A percentile compares a stretch with the other conserved stretches of the same genome.
These are phyloP conservation scores for Iris macrosiphon DNA, from an alignment of 106 monocot species.

Conservation along the genomic window DNA sequence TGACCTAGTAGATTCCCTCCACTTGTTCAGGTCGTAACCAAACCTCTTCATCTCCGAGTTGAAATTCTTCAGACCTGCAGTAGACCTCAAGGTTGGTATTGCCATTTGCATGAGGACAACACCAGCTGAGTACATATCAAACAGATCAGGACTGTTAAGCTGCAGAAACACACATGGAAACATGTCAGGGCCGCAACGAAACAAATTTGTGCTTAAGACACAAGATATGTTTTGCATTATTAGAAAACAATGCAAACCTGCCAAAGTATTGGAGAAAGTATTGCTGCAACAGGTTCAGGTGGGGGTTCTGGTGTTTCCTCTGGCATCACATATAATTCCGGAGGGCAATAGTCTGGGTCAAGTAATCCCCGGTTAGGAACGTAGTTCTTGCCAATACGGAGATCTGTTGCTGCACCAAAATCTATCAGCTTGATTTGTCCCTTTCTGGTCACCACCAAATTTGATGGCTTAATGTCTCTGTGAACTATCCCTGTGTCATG, in stretches of 20 bases:
- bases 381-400: constrained; percentile 87
- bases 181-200: not conserved
- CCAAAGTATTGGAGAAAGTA: constrained; percentile 78
- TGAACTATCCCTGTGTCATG: constrained; percentile 83
- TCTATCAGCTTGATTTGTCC: constrained; percentile 89
- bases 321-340: constrained; percentile 74
- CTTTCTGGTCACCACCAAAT: constrained; percentile 73
- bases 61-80: constrained; percentile 66
- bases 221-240: too few relatives aligned
- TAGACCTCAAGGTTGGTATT: constrained; percentile 49
- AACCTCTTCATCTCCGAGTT: constrained; percentile 58
- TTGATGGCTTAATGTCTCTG: constrained; percentile 85
- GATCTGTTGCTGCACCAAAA: constrained; percentile 84
- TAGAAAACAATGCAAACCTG: constrained; percentile 69
- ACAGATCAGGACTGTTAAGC: constrained; percentile 86
- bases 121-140: constrained; percentile 94
- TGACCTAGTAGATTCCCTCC: constrained; percentile 46
- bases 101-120: constrained; percentile 89
- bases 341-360: constrained; percentile 79
- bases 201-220: too few relatives aligned
- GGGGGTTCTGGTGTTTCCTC: constrained; percentile 81
- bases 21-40: constrained; percentile 48
- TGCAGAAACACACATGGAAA: constrained; percentile 21
- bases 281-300: constrained; percentile 78
- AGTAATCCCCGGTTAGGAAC: constrained; percentile 63